Percentiles rank a stretch among this genome's conserved stretches.
Evolutionary conservation across 768 basidiomycete genomes (phyloP).

Genomic region (Royoungia palumana): DNA sequence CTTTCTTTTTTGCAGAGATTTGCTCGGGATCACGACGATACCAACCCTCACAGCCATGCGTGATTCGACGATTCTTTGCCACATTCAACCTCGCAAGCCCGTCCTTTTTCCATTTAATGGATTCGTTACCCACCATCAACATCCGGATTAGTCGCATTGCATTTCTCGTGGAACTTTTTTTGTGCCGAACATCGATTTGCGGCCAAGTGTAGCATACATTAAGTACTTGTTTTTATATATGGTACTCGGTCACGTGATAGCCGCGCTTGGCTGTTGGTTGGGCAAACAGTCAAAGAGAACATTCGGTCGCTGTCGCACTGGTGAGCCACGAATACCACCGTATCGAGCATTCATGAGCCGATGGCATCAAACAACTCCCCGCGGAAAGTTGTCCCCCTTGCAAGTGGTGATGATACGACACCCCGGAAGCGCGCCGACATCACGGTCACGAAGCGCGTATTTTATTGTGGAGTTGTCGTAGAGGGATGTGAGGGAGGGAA

Average conservation of each 20-base stretch:
- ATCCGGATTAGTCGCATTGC: constrained; percentile 10
- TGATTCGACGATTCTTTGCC: constrained; percentile 1
- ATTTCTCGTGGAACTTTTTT: constrained; percentile 11
- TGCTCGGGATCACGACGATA: constrained; percentile 18
- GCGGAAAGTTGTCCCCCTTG: constrained; percentile 68
- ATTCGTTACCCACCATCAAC: constrained; percentile 2
- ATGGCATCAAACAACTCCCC: constrained; percentile 73
- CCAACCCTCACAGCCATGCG: constrained; percentile 7
- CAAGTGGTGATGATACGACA: constrained; percentile 61
- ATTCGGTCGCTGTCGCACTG: not conserved
- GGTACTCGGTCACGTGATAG: constrained; percentile 27
- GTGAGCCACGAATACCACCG: constrained; percentile 3
- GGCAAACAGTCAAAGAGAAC: not conserved
- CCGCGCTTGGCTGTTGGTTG: constrained; percentile 14
- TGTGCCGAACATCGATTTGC: constrained; percentile 5
- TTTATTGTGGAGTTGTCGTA: constrained; percentile 87
- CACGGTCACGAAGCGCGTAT: constrained; percentile 70
- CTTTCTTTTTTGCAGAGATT: constrained; percentile 36
- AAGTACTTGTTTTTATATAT: not conserved
- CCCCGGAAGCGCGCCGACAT: constrained; percentile 39
- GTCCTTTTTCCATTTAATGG: constrained; percentile 10
- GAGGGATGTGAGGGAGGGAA: constrained; percentile 75
- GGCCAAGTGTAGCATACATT: not conserved
- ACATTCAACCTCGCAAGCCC: constrained; percentile 12
- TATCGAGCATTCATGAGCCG: constrained; percentile 16